These are phyloP conservation scores for Talaromyces funiculosus DNA, from an alignment of 2,329 filamentous ascomycete genomes.

Conservation along the genomic window DNA sequence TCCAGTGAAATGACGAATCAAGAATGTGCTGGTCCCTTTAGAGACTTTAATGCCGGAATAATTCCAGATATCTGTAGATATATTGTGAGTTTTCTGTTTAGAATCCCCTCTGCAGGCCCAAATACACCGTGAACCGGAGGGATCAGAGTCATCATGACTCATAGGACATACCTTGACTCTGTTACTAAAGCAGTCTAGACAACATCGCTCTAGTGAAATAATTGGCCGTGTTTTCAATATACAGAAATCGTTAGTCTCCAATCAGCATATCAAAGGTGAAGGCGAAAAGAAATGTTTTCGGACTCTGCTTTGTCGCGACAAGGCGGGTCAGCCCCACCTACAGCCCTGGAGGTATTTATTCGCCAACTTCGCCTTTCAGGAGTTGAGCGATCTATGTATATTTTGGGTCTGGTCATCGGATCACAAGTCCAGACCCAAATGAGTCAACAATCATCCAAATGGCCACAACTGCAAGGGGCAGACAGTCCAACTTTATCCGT, in stretches of 20 bases:
- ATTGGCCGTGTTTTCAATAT: background rate
- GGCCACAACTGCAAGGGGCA: conserved; percentile 11
- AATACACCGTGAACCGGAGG: no score
- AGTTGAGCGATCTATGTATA: background rate
- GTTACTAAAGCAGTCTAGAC: background rate
- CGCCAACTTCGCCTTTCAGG: background rate
- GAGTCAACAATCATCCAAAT: conserved; percentile 13
- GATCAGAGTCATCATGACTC: conserved; percentile 5
- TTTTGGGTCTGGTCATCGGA: background rate
- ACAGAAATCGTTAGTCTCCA: background rate
- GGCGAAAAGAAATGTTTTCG: background rate
- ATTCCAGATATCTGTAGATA: no score
- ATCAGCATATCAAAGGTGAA: background rate
- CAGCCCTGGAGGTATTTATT: background rate
- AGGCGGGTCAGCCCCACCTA: background rate
- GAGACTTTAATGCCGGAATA: background rate
- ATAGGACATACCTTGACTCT: background rate
- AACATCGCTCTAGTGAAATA: background rate
- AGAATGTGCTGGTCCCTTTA: background rate
- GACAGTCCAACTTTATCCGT: background rate
- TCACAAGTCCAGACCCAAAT: background rate
- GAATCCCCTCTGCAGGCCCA: background rate
- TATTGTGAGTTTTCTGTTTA: background rate
- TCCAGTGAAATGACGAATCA: background rate
- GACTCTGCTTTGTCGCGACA: background rate